phyloP scores from a whole-genome alignment of 441 rosid genomes.

The Pelargonium myrrhifolium region DNA sequence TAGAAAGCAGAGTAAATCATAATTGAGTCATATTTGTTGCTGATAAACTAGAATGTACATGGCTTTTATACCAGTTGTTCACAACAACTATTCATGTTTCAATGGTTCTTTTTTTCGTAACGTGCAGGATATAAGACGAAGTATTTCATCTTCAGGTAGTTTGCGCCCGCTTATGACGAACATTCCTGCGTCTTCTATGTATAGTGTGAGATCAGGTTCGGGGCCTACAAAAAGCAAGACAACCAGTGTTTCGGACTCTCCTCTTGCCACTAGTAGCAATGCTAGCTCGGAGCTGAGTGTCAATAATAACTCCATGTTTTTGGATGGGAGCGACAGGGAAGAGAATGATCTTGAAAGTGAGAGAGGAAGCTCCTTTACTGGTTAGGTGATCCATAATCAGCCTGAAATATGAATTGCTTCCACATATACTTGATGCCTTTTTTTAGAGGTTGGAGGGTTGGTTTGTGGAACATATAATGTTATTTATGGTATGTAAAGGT shows the following conservation, averaged over 20 bases:
- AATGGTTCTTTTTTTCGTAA: not conserved
- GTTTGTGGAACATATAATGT: too few relatives aligned
- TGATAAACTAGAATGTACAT: too few relatives aligned
- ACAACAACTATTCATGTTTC: not conserved
- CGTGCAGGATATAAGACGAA: not conserved
- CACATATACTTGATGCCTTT: too few relatives aligned
- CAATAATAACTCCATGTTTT: not conserved
- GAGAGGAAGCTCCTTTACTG: too few relatives aligned
- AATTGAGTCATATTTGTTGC: too few relatives aligned
- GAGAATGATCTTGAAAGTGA: not conserved
- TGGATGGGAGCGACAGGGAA: not conserved
- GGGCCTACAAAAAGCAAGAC: not conserved
- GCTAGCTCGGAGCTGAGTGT: not conserved
- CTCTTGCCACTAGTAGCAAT: not conserved
- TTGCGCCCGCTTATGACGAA: not conserved
- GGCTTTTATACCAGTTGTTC: too few relatives aligned
- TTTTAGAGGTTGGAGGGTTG: too few relatives aligned
- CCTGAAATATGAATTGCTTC: too few relatives aligned
- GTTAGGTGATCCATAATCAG: too few relatives aligned
- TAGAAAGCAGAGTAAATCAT: too few relatives aligned
- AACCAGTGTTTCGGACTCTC: not conserved
- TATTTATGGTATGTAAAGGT: too few relatives aligned
- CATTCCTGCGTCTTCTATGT: not conserved
- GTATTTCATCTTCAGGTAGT: not conserved
- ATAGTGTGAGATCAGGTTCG: slow-evolving; percentile 1